Percentiles rank a stretch among this genome's conserved stretches.
Evolutionary conservation across 306 rosid species (phyloP).

Genomic region (Quercus parvula): DNA sequence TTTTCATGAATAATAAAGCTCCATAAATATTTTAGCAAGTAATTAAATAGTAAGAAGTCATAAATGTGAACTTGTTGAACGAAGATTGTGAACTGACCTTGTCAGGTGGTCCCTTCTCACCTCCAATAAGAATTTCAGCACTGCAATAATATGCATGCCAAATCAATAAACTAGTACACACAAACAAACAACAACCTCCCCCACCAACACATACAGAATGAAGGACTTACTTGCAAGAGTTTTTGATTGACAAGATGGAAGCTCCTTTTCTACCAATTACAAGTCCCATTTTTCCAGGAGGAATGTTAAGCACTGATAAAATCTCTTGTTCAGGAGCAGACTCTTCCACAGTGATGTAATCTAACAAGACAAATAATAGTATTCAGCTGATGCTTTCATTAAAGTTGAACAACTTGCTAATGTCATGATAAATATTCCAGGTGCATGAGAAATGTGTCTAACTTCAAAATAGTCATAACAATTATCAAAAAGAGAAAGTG

Average conservation of each 20-base stretch:
- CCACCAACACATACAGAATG: not conserved
- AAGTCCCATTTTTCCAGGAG: not conserved
- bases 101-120: not conserved
- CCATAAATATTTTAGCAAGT: not conserved
- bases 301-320: not conserved
- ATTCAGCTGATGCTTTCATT: not conserved
- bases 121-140: not conserved
- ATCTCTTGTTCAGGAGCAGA: not conserved
- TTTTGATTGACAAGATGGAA: not conserved
- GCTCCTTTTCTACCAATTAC: not conserved
- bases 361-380: not conserved
- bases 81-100: not conserved
- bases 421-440: no score
- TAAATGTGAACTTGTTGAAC: no score
- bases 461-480: no score
- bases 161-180: not conserved
- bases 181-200: no score
- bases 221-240: not conserved
- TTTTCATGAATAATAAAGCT: not conserved
- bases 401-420: not conserved
- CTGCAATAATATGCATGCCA: not conserved
- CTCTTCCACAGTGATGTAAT: not conserved
- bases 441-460: no score
- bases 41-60: no score
- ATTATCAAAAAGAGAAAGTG: no score